Percentiles rank a stretch among this genome's conserved stretches.
Evolutionary conservation across 441 rosid species (phyloP).

Genomic region (Raphanus hybrid): DNA sequence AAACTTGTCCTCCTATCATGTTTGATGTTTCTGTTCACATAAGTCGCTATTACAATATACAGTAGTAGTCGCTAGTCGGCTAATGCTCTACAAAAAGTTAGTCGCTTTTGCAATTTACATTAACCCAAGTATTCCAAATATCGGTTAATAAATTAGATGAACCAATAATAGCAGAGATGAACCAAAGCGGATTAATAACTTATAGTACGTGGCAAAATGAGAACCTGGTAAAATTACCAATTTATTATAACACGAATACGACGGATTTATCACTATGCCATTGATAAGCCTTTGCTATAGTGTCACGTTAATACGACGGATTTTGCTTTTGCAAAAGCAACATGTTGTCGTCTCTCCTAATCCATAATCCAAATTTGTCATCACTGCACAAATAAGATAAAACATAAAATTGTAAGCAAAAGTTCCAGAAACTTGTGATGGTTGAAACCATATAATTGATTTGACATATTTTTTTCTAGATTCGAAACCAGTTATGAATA

Average conservation of each 20-base stretch:
- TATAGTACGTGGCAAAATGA: slow-evolving; percentile 19
- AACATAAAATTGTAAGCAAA: background rate
- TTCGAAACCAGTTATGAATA: background rate
- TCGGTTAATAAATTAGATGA: background rate
- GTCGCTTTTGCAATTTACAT: no score
- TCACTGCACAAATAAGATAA: background rate
- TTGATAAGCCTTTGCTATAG: background rate
- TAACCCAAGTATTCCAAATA: no score
- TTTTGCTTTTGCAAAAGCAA: slow-evolving; percentile 20
- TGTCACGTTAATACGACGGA: slow-evolving; percentile 24
- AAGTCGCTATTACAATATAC: no score
- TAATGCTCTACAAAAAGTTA: no score
- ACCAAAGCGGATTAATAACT: background rate
- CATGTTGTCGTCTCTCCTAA: slow-evolving; percentile 18
- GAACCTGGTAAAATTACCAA: background rate
- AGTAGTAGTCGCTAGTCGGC: no score
- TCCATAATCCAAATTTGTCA: slow-evolving; percentile 3
- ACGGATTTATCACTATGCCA: background rate
- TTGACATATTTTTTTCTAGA: no score
- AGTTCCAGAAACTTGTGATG: background rate
- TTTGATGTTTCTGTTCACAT: no score
- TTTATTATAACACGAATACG: background rate
- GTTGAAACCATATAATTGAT: no score
- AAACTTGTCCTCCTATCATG: no score
- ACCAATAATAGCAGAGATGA: background rate